phyloP scores from a whole-genome alignment of 2,329 filamentous ascomycete species.

The Diaporthe destruens region DNA sequence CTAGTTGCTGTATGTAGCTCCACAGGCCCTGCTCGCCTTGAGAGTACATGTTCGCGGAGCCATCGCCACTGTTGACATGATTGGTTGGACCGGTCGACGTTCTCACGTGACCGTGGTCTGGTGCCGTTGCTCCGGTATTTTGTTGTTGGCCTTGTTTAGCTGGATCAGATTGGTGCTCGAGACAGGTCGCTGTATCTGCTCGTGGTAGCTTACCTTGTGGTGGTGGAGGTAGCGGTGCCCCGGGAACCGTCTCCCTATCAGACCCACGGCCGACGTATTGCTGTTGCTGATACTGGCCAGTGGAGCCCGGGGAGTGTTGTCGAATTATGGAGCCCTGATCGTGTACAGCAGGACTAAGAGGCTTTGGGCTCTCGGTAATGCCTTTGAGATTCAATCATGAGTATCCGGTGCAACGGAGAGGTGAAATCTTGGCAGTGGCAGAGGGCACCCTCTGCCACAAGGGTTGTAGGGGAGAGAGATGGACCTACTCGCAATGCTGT shows the following conservation, averaged over 20 bases:
- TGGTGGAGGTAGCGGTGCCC: conserved; percentile 53
- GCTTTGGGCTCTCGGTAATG: conserved; percentile 90
- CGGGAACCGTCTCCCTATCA: conserved; percentile 67
- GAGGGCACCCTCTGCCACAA: not conserved
- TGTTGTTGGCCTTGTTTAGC: conserved; percentile 32
- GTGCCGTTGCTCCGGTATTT: conserved; percentile 16
- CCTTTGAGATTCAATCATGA: conserved; percentile 77
- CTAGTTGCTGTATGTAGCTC: conserved; percentile 78
- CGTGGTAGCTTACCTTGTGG: conserved; percentile 54
- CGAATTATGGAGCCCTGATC: conserved; percentile 57
- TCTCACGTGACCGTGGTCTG: conserved; percentile 47
- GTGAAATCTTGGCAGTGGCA: conserved; percentile 54
- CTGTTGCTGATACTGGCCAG: conserved; percentile 74
- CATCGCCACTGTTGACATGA: conserved; percentile 62
- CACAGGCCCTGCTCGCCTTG: conserved; percentile 74
- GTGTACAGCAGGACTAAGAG: conserved; percentile 77
- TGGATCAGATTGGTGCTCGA: conserved; percentile 32
- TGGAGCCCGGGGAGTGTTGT: conserved; percentile 75
- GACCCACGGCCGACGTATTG: conserved; percentile 70
- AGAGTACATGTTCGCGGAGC: conserved; percentile 76
- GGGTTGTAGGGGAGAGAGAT: not conserved
- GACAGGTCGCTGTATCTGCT: conserved; percentile 57
- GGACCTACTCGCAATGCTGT: conserved; percentile 57
- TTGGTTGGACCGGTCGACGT: conserved; percentile 61
- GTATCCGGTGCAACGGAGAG: conserved; percentile 58